Percentiles rank a stretch among this genome's conserved stretches.
These are phyloP conservation scores for Solanum chacoense DNA, from an alignment of 305 asterid species.

Conservation along the genomic window DNA sequence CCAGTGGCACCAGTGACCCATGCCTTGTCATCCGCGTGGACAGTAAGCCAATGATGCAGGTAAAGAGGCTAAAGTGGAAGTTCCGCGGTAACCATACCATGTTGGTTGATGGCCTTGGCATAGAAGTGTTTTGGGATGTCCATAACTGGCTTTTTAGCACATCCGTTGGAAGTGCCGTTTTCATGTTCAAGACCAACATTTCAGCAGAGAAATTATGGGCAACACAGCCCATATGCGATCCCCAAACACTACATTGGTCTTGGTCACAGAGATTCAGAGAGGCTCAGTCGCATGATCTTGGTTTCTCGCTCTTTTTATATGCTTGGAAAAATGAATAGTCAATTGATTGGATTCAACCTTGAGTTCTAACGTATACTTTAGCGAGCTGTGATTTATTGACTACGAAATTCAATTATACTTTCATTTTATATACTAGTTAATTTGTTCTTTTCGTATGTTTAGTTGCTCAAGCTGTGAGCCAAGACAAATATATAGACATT, in stretches of 20 bases:
- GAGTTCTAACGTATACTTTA: slow-evolving; percentile 31
- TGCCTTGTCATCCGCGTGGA: slow-evolving; percentile 42
- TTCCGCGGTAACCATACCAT: slow-evolving; percentile 54
- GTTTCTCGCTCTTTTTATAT: slow-evolving; percentile 44
- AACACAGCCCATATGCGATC: slow-evolving; percentile 34
- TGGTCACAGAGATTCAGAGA: slow-evolving; percentile 52
- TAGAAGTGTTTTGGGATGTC: slow-evolving; percentile 66
- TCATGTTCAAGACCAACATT: slow-evolving; percentile 52
- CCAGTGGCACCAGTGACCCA: slow-evolving; percentile 31
- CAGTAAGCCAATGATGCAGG: slow-evolving; percentile 47
- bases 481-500: slow-evolving; percentile 1
- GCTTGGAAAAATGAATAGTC: slow-evolving; percentile 65
- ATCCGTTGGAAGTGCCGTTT: slow-evolving; percentile 42
- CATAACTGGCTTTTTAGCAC: slow-evolving; percentile 60
- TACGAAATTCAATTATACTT: slow-evolving; percentile 23
- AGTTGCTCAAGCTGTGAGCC: slow-evolving; percentile 8
- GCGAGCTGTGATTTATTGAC: slow-evolving; percentile 20
- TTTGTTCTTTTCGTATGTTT: slow-evolving; percentile 16
- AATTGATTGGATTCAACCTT: slow-evolving; percentile 10
- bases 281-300: slow-evolving; percentile 30
- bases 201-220: slow-evolving; percentile 55
- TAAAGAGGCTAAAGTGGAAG: slow-evolving; percentile 55
- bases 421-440: slow-evolving; percentile 14
- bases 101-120: slow-evolving; percentile 44
- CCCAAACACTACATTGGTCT: slow-evolving; percentile 40